Conservation (phyloP, 805 yeast species). For the Metahyphopichia silvanorum region DNA sequence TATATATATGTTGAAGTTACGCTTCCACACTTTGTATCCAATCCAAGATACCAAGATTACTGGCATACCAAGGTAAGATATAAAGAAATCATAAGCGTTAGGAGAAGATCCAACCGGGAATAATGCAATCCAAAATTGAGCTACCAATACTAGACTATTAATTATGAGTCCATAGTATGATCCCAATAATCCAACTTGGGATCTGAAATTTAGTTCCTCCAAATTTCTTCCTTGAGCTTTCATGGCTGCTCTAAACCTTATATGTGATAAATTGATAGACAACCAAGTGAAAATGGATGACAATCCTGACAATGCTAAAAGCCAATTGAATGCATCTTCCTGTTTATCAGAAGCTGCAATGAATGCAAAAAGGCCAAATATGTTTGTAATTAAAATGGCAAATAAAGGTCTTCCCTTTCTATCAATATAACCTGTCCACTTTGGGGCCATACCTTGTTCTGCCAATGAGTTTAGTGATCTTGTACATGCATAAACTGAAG, state of each 20-base stretch:
- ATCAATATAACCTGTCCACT: constrained; percentile 57
- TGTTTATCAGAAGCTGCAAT: constrained; percentile 55
- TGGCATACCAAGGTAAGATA: constrained; percentile 32
- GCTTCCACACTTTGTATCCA: constrained; percentile 25
- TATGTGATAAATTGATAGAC: constrained; percentile 55
- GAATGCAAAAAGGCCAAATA: constrained; percentile 61
- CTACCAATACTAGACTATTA: constrained; percentile 49
- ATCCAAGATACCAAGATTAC: constrained; percentile 27
- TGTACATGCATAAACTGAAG: constrained; percentile 68
- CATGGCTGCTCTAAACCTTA: constrained; percentile 59
- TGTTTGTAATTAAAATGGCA: constrained; percentile 48
- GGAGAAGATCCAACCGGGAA: constrained; percentile 50
- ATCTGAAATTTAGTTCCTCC: constrained; percentile 50
- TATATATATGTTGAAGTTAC: constrained; percentile 23
- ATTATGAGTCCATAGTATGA: constrained; percentile 50
- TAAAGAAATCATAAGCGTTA: constrained; percentile 28
- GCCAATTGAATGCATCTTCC: constrained; percentile 60
- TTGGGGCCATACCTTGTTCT: constrained; percentile 62
- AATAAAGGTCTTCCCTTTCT: constrained; percentile 65
- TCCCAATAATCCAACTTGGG: constrained; percentile 52
- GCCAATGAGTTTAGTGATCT: constrained; percentile 64
- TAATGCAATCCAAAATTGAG: constrained; percentile 66
- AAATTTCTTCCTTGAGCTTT: constrained; percentile 49
- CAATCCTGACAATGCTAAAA: constrained; percentile 61
- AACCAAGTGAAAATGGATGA: constrained; percentile 65